Evolutionary conservation across 176 grass and related monocot genomes (phyloP), one percentile per base, ranked within the genome.

Genomic region (Microstegium vimineum): DNA sequence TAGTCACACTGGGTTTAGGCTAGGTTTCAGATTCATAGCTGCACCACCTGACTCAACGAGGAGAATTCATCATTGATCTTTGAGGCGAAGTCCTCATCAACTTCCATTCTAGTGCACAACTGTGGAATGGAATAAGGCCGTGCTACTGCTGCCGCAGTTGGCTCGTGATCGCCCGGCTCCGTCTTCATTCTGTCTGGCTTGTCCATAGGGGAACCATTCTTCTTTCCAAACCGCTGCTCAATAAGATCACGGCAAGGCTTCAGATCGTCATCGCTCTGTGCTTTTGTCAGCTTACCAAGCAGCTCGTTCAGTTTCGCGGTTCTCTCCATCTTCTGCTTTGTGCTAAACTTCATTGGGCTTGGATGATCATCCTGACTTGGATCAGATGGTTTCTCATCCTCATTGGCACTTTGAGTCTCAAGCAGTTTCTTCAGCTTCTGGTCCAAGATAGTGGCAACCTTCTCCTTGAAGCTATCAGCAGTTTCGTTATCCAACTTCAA

Each of bases 381-480:
- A 40, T 68, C 74, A 62, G 82, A 73, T 23, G 82, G 71, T 15
- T 28, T 77, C 14, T 38, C 74, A 64, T 87, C 89, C 85, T 87
- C 74, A 17, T 27, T 20, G 46, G 10, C 43, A 35, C 74, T 71
- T 35, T 88, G 72, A 60, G 6, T 86, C 47, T 84, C 87, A 5
- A 30, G 60, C 61, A 95, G 74, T 32, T 88, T 83, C 80, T 82
- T 87, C 77, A 99, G 81, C 80, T 99, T 99, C 74, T 93, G 82
- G 33, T 83, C 83, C 49, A 99, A 56, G 33, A 91, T 73, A 64
- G 59, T 78, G 18, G 66, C 62, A 76, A 93, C 65, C 72, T 90
- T 95, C 78, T 89, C 78, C 33, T 74, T 89, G 43, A 89, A 99
- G 62, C 46, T 52, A 87, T 83, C 76, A 34, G 76, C 71, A 35